Base-by-base conservation (phyloP, 306 rosid species). In the Ochetophila trinervis region DNA sequence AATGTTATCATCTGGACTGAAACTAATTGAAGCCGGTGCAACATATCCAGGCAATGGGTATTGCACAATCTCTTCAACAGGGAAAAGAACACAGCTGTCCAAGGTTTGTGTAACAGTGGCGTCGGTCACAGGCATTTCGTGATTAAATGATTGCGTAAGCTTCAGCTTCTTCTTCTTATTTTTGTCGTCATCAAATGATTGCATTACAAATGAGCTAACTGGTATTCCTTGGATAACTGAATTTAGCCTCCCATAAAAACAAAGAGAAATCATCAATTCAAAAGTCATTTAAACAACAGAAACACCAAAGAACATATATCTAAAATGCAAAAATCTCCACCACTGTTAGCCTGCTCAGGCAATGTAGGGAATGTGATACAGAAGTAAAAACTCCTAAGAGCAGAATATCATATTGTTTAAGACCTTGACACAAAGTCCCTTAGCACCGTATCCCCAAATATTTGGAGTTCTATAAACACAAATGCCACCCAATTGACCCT, bases 11-110 rank as follows among this genome's bases (percentile, higher is more conserved):
- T 93, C 95, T 0, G 92, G 86, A 74, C 97, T 93, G 70, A 93
- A 93, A 69, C 90, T 80, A 54, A 90, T 73, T n/a, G 95, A 86
- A 69, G 85, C 62, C 0, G 99, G 99, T 2, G 86, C 86, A 24
- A 71, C 83, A 60, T 78, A 93, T 80, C 99, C 97, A 6, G 99
- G 99, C 85, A 93, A 73, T 0, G 99, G 99, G 53, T 86, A 76
- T 56, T 93, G 94, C 44, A 91, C 95, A 77, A 93, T 90, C 81
- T 90, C 96, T 68, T 93, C 99, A 30, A 93, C 82, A 0, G 96
- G 94, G 71, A 83, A 86, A 69, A 84, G 71, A 68, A 70, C 72
- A 27, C 78, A 71, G 32, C 81, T 83, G 20, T 87, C 97, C 37
- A 86, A 61, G 71, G 62, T 73, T n/a, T 78, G 84, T 16, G 68